phyloP scores from a whole-genome alignment of 75 land plant genomes.

The Azolla pinnata region DNA sequence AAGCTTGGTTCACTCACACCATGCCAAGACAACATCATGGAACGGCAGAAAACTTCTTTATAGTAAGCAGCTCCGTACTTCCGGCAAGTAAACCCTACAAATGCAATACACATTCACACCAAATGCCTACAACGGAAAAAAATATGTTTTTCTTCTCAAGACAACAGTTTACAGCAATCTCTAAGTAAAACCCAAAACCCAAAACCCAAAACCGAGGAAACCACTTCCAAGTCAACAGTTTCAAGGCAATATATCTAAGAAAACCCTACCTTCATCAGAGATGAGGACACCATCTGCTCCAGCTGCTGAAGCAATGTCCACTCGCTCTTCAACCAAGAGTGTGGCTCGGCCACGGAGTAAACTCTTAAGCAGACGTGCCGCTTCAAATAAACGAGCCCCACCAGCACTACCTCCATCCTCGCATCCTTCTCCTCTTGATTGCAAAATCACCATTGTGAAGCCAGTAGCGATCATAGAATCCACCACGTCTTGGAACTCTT shows the following conservation, averaged over 20 bases:
- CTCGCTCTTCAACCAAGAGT: conserved; percentile 68
- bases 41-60: too few species aligned
- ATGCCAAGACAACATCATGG: too few species aligned
- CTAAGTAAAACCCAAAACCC: too few species aligned
- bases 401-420: conserved; percentile 22
- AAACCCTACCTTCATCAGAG: conserved; percentile 87
- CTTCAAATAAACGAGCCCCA: conserved; percentile 68
- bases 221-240: too few species aligned
- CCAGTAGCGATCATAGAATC: conserved; percentile 46
- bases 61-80: too few species aligned
- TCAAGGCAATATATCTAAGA: too few species aligned
- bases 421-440: conserved; percentile 14
- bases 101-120: not conserved
- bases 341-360: conserved; percentile 61
- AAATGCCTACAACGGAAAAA: too few species aligned
- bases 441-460: conserved; percentile 24
- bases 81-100: too few species aligned
- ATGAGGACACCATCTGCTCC: conserved; percentile 77
- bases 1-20: too few species aligned
- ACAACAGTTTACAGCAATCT: too few species aligned
- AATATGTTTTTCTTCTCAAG: not conserved
- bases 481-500: conserved; percentile 21
- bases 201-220: too few species aligned
- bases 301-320: conserved; percentile 85
- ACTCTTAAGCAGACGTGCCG: conserved; percentile 56